Conservation (phyloP, 257 asterid species). For the Nicotiana otophora region DNA sequence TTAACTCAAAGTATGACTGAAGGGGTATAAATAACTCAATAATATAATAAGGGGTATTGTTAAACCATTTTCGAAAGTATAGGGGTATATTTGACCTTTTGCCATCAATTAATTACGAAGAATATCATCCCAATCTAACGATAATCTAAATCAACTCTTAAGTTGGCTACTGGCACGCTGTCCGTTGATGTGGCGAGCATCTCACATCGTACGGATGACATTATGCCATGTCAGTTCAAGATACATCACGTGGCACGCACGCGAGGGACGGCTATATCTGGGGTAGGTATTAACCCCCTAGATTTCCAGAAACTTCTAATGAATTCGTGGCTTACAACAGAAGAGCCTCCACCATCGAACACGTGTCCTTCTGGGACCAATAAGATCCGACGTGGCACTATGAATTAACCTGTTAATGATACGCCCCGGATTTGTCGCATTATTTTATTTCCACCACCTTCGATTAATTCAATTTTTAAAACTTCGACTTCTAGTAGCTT, state of each 20-base stretch:
- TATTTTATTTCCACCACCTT: conserved; percentile 2
- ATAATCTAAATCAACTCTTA: not conserved
- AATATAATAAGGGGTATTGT: too few species aligned
- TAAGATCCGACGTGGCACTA: conserved; percentile 46
- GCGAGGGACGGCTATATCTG: not conserved
- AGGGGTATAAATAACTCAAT: too few species aligned
- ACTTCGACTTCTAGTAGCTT: conserved; percentile 14
- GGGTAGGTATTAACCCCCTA: conserved; percentile 3
- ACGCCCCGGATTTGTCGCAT: conserved; percentile 20
- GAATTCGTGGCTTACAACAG: conserved; percentile 15
- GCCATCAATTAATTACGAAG: too few species aligned
- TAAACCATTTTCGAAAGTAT: too few species aligned
- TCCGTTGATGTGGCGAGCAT: not conserved
- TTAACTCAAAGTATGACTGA: too few species aligned
- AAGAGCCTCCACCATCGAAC: conserved; percentile 18
- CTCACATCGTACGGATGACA: not conserved
- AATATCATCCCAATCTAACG: too few species aligned
- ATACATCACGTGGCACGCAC: conserved; percentile 30
- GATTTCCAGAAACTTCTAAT: conserved; percentile 55
- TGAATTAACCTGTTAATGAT: conserved; percentile 43
- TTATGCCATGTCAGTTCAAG: not conserved
- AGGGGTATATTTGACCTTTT: too few species aligned
- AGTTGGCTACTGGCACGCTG: not conserved
- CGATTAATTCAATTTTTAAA: not conserved
- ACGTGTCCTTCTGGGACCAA: conserved; percentile 36